Evolutionary conservation across 163 green algal species (phyloP), one percentile per base, ranked within the genome.

Genomic region (Scenedesmus sp.): DNA sequence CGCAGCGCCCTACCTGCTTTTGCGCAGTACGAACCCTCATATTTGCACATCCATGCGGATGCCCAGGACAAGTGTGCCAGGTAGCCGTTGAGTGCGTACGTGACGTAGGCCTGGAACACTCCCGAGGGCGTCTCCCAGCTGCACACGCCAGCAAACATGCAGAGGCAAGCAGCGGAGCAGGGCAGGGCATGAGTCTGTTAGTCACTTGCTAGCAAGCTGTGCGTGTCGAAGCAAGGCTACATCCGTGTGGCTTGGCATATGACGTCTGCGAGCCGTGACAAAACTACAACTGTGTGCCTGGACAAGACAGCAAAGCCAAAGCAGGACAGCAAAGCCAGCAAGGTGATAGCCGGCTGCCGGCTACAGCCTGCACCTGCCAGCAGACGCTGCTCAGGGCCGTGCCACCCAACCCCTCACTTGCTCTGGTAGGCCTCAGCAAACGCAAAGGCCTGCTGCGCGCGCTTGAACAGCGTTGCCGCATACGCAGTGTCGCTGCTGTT

Each of bases 101-200:
- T 82, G 59, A 43, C 35, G 59, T 89, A 89, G 59, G 83, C 83
- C 61, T 82, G 56, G 83, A 81, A 81, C 37, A 81, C 59, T 10
- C 61, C 61, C 0, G 33, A 40, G 10, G 83, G 83, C 0, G 83
- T 79, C 53, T 44, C n/a, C 49, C 49, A 79, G 53, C n/a, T 79
- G 53, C 81, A 86, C 35, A 24, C n/a, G 72, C 33, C 24, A 24
- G 24, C 6, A 33, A 72, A 35, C 3, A 40, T 35, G 40, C 16
- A 76, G 18, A 9, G 2, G 30, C 2, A 76, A 76, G 18, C 4
- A 24, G 72, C 72, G 44, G 72, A 3, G 33, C 72, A n/a, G n/a
- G n/a, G n/a, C n/a, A n/a, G n/a, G n/a, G n/a, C n/a, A n/a, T n/a
- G n/a, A n/a, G n/a, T n/a, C n/a, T n/a, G n/a, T n/a, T n/a, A n/a